Percentiles rank a stretch among this genome's conserved stretches.
These are phyloP conservation scores for Torulaspora pretoriensis DNA, from an alignment of 1,139 yeast species.

Conservation along the genomic window DNA sequence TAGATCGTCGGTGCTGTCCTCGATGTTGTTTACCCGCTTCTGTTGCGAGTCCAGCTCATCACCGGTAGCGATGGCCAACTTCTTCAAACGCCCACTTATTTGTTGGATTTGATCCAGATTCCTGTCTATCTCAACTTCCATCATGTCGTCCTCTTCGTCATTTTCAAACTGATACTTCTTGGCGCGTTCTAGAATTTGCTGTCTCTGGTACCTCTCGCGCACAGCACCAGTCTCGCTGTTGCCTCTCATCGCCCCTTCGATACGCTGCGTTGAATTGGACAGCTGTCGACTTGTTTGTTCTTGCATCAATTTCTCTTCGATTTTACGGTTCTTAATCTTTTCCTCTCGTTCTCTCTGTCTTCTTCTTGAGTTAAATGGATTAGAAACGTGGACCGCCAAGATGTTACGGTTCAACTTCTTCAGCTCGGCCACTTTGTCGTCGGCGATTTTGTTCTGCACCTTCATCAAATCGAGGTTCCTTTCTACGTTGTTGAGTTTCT, in stretches of 20 bases:
- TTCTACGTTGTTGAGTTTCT: slow-evolving; percentile 74
- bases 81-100: slow-evolving; percentile 47
- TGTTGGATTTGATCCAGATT: slow-evolving; percentile 49
- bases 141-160: slow-evolving; percentile 58
- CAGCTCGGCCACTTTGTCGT: slow-evolving; percentile 76
- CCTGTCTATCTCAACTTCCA: slow-evolving; percentile 54
- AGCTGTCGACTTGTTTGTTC: slow-evolving; percentile 45
- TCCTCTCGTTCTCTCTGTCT: slow-evolving; percentile 74
- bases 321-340: slow-evolving; percentile 59
- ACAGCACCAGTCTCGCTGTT: slow-evolving; percentile 36
- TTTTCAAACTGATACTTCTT: slow-evolving; percentile 53
- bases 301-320: slow-evolving; percentile 49
- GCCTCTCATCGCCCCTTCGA: slow-evolving; percentile 39
- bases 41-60: slow-evolving; percentile 54
- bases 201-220: slow-evolving; percentile 37
- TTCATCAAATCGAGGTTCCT: slow-evolving; percentile 71
- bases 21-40: slow-evolving; percentile 49
- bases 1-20: slow-evolving; percentile 49
- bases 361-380: slow-evolving; percentile 84
- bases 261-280: slow-evolving; percentile 47
- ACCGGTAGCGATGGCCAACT: slow-evolving; percentile 49
- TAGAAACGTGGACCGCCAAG: slow-evolving; percentile 73
- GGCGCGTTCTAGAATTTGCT: slow-evolving; percentile 38
- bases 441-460: slow-evolving; percentile 79
- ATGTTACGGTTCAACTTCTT: slow-evolving; percentile 76